Evolutionary conservation across 169 alveolate species (phyloP).

Genomic region (Toxoplasma gondii): DNA sequence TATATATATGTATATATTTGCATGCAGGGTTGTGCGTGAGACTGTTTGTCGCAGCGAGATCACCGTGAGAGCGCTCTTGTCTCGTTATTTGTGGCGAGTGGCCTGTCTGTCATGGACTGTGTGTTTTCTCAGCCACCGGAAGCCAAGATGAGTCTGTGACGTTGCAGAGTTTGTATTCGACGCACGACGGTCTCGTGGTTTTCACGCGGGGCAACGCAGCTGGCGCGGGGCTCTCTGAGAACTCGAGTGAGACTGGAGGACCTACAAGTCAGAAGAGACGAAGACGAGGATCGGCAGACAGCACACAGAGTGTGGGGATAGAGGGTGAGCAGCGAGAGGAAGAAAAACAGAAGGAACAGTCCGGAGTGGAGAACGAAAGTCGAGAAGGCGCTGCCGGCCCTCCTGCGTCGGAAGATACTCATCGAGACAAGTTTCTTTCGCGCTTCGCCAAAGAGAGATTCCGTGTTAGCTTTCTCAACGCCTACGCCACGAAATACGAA

Average conservation of each 20-base stretch:
- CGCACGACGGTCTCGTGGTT: conserved; percentile 31
- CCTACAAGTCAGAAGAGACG: neutral
- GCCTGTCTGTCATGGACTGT: neutral
- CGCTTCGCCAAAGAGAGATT: conserved; percentile 42
- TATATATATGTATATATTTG: neutral
- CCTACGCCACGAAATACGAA: conserved; percentile 31
- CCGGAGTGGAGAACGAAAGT: neutral
- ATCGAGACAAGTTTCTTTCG: neutral
- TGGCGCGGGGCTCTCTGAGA: neutral
- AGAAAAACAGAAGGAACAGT: neutral
- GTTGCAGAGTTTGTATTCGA: conserved; percentile 32
- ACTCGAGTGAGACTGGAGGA: neutral
- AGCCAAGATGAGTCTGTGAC: conserved; percentile 11
- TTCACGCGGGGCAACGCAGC: neutral
- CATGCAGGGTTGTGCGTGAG: neutral
- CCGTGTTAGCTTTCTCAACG: conserved; percentile 41
- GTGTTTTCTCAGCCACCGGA: neutral
- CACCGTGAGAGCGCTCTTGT: no score
- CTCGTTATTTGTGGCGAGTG: no score
- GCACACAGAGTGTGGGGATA: neutral
- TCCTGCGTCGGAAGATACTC: neutral
- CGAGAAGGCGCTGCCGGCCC: neutral
- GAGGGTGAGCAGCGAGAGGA: neutral
- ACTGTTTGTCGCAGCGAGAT: neutral
- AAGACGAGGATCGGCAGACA: neutral